These are phyloP conservation scores for Plectosphaerella plurivora DNA, from an alignment of 2,329 filamentous ascomycete genomes.

Conservation along the genomic window DNA sequence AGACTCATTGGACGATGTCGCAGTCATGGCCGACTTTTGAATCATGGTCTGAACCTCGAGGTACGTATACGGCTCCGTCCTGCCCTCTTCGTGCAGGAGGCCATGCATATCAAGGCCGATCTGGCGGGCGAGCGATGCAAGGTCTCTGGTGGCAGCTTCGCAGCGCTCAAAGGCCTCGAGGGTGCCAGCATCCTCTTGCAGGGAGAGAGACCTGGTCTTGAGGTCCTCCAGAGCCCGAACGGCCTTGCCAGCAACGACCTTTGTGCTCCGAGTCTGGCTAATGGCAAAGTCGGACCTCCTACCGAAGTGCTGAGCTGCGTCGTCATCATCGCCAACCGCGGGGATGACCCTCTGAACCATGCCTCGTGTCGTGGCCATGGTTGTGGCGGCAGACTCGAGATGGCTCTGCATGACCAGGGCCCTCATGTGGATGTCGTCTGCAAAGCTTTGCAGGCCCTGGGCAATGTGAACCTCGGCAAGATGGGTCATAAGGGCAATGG, in stretches of 20 bases:
- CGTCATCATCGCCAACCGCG: constrained; percentile 53
- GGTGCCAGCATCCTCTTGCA: constrained; percentile 56
- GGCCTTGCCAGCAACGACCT: constrained; percentile 77
- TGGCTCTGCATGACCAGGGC: constrained; percentile 73
- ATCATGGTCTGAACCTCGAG: constrained; percentile 63
- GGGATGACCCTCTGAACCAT: constrained; percentile 66
- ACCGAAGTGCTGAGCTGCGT: constrained; percentile 61
- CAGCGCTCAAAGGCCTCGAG: constrained; percentile 65
- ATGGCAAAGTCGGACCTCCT: constrained; percentile 69
- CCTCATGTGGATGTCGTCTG: constrained; percentile 75
- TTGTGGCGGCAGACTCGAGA: constrained; percentile 70
- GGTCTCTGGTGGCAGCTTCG: constrained; percentile 58
- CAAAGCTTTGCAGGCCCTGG: constrained; percentile 58
- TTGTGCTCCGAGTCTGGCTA: constrained; percentile 73
- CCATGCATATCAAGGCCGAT: constrained; percentile 63
- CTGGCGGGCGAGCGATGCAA: constrained; percentile 62
- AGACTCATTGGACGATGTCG: constrained; percentile 54
- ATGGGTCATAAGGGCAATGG: constrained; percentile 82
- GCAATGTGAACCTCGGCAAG: constrained; percentile 76
- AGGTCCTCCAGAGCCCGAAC: constrained; percentile 74
- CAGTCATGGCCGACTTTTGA: constrained; percentile 45
- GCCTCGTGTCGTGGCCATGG: constrained; percentile 57
- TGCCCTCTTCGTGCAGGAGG: constrained; percentile 68
- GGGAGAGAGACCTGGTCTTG: constrained; percentile 67
- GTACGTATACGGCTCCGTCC: constrained; percentile 62